Evolutionary conservation across 306 rosid species (phyloP).

Genomic region (Lupinus albus): DNA sequence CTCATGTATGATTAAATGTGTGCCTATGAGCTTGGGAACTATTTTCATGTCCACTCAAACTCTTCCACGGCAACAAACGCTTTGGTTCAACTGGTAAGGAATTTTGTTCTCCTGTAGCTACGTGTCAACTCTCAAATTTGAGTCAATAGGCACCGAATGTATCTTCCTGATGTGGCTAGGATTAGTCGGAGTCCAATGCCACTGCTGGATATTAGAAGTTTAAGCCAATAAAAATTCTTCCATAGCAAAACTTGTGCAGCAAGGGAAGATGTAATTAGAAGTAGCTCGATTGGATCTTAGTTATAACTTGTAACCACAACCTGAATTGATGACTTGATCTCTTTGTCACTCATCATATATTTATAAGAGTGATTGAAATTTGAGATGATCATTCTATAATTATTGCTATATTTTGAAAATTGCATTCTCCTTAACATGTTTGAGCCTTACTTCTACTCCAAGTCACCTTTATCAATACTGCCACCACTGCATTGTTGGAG

Average conservation of each 20-base stretch:
- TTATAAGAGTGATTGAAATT: background rate
- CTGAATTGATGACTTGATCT: background rate
- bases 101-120: no score
- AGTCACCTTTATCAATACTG: background rate
- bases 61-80: slow-evolving; percentile 35
- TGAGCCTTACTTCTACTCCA: background rate
- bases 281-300: slow-evolving; percentile 53
- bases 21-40: background rate
- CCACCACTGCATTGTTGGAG: no score
- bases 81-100: no score
- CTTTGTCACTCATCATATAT: background rate
- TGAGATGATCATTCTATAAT: background rate
- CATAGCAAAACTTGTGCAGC: slow-evolving; percentile 60
- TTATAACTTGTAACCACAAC: slow-evolving; percentile 30
- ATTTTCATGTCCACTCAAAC: slow-evolving; percentile 34
- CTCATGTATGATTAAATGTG: slow-evolving; percentile 43
- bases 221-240: no score
- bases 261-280: slow-evolving; percentile 51
- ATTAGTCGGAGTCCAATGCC: no score
- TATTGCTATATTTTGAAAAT: background rate
- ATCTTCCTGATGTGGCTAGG: no score
- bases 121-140: no score
- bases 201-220: no score
- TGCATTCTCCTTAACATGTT: background rate
- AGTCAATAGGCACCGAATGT: no score